Evolutionary conservation across 2,329 filamentous ascomycete species (phyloP).

Genomic region (Penicillium sp.): DNA sequence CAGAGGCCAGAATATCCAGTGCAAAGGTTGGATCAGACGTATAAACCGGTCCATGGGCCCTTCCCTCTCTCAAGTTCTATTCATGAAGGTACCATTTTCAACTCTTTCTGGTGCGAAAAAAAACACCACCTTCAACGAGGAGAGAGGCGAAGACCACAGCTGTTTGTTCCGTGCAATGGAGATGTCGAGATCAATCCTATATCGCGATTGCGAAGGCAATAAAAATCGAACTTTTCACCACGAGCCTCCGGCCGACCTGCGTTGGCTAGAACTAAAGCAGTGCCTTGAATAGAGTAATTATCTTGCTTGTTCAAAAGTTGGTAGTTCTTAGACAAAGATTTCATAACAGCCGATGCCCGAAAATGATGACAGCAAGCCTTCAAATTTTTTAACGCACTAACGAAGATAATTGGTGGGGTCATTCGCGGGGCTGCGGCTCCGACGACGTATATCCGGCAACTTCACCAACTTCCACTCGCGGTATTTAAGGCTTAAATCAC

Average conservation of each 20-base stretch:
- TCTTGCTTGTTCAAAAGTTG: not conserved
- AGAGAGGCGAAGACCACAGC: not conserved
- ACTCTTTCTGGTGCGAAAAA: not conserved
- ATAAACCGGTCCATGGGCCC: not conserved
- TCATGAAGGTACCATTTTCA: not conserved
- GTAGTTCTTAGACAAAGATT: not conserved
- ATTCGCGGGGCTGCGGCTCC: not conserved
- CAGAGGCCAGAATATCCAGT: not conserved
- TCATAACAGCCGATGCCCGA: not conserved
- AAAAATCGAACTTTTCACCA: not conserved
- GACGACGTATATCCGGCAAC: not conserved
- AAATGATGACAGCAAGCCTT: not conserved
- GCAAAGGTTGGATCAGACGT: not conserved
- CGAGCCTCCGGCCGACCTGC: not conserved
- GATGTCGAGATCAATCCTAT: not conserved
- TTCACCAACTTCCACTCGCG: not conserved
- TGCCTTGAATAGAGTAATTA: not conserved
- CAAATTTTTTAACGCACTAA: not conserved
- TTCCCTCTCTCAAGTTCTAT: not conserved
- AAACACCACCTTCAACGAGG: not conserved
- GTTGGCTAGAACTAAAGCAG: not conserved
- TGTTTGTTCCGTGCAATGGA: not conserved
- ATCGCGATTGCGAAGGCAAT: not conserved
- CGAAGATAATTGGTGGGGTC: not conserved
- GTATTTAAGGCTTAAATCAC: not conserved